phyloP scores from a whole-genome alignment of 306 rosid genomes.

The Purshia tridentata region DNA sequence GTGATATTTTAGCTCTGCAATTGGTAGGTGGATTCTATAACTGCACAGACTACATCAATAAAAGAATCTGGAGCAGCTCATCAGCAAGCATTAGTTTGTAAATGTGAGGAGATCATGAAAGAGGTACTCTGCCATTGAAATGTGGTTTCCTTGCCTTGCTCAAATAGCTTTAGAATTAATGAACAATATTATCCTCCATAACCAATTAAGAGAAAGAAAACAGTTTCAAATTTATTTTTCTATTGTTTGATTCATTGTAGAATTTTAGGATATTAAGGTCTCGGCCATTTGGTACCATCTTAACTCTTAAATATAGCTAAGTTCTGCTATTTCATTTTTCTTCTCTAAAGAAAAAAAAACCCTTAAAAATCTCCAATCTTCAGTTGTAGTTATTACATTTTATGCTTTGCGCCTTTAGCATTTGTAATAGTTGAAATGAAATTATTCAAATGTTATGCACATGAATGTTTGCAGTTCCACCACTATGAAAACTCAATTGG shows the following conservation, averaged over 20 bases:
- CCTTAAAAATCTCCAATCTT: too few relatives aligned
- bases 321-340: background rate
- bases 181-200: background rate
- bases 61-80: constrained; percentile 48
- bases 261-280: background rate
- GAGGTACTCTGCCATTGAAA: constrained; percentile 45
- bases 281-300: background rate
- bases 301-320: background rate
- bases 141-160: background rate
- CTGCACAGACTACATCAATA: constrained; percentile 37
- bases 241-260: background rate
- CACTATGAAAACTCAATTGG: constrained; percentile 24
- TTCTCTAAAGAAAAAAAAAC: background rate
- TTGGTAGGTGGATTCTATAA: constrained; percentile 57
- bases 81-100: constrained; percentile 40
- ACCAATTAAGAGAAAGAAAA: background rate
- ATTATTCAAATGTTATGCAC: too few relatives aligned
- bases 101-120: constrained; percentile 48
- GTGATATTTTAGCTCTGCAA: constrained; percentile 16
- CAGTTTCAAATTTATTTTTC: background rate
- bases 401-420: background rate
- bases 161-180: background rate
- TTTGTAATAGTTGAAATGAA: background rate
- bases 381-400: background rate
- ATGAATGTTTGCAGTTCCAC: constrained; percentile 37